Percentiles rank a stretch among this genome's conserved stretches.
phyloP scores from a whole-genome alignment of 2,329 filamentous ascomycete genomes.

The Fusarium azukiicola region DNA sequence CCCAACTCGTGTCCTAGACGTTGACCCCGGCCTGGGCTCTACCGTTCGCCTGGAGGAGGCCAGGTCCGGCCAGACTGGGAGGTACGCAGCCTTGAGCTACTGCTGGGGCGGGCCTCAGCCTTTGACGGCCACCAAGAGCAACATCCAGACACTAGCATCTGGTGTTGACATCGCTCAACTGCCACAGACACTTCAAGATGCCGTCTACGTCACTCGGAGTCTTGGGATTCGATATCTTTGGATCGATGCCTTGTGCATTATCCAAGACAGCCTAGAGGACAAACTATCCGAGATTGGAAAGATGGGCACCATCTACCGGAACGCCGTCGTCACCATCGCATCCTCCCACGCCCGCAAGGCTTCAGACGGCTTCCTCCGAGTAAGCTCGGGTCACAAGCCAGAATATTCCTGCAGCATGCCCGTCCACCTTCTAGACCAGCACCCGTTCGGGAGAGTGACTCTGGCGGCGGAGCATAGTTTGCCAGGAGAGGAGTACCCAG shows the following conservation, averaged over 20 bases:
- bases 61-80: background rate
- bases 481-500: background rate
- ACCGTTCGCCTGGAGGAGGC: background rate
- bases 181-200: background rate
- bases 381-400: too few relatives aligned
- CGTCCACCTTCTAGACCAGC: background rate
- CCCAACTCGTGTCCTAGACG: background rate
- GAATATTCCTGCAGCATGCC: background rate
- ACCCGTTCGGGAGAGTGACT: background rate
- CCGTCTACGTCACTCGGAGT: background rate
- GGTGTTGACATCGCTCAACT: background rate
- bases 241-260: background rate
- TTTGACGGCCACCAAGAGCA: background rate
- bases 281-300: constrained; percentile 22
- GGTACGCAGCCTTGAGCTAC: background rate
- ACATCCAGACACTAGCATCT: background rate
- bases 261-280: background rate
- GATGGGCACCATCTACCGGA: constrained; percentile 24
- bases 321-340: constrained; percentile 15
- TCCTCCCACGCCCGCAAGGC: constrained; percentile 7
- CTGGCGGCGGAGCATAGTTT: background rate
- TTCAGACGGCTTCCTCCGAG: constrained; percentile 22
- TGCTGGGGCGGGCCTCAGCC: background rate
- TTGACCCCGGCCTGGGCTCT: background rate
- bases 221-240: background rate